Evolutionary conservation across 208 protist species (phyloP), one percentile per base, ranked within the genome.

Genomic region (Wallacemonas collosoma): DNA sequence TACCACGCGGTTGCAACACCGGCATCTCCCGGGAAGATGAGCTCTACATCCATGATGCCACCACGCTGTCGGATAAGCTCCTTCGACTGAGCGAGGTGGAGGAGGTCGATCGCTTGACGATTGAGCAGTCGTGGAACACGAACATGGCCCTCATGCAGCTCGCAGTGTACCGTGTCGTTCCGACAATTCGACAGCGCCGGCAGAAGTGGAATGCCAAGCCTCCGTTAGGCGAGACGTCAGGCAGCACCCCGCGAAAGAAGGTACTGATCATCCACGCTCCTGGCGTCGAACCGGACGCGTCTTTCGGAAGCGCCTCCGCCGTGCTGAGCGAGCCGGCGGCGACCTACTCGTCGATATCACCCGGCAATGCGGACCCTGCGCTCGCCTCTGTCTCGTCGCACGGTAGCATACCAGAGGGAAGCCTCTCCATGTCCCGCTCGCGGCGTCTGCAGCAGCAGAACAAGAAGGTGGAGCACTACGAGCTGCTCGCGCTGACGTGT

Each of bases 401-500:
- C n/a, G 47, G 63, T 48, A 80, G 66, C 66, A 51, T 48, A n/a
- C 15, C 53, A 26, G 66, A 41, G 68, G 72, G 36, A 51, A 67
- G 2, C 47, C 75, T 40, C 26, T 74, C 69, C 69, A 57, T 79
- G 74, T 68, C 57, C 35, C 66, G 56, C 65, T 69, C 64, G 47
- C 48, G 51, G 48, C 51, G 63, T 45, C 35, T 68, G 8, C 53
- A 66, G 36, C 17, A 66, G 50, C 36, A 50, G 6, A 66, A 67
- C 51, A 56, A 73, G 48, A 86, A 85, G 73, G 73, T 91, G 44
- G 86, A 91, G 77, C 90, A 91, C 71, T 93, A 88, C 80, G 84
- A 95, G 69, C 45, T 95, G 72, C 64, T 95, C 11, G 87, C 88
- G 9, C 71, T 95, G 44, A 93, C 86, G 11, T 82, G 77, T 48